Percentiles rank a stretch among this genome's conserved stretches.
These are phyloP conservation scores for Musa acuminata DNA, from an alignment of 176 grass and related monocot genomes.

Conservation along the genomic window DNA sequence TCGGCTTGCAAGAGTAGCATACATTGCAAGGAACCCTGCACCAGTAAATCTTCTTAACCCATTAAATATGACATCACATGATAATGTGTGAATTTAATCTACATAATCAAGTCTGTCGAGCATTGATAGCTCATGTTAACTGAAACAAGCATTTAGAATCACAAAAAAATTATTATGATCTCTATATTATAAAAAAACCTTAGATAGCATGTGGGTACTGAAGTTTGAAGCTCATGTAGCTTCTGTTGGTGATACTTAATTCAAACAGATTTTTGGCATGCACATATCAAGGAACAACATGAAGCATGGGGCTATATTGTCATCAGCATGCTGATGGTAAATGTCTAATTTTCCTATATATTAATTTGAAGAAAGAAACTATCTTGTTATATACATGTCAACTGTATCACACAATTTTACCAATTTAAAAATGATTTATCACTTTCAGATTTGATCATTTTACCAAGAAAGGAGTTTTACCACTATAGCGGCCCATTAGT, in stretches of 20 bases:
- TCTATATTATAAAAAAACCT: not conserved
- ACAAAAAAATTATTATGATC: not conserved
- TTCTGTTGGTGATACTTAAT: not conserved
- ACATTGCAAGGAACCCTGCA: constrained; percentile 96
- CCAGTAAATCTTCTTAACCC: constrained; percentile 3
- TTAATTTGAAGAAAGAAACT: no score
- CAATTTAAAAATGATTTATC: not conserved
- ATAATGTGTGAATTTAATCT: not conserved
- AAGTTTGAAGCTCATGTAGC: not conserved
- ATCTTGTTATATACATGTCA: not conserved
- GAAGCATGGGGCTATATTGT: not conserved
- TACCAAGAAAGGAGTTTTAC: constrained; percentile 32
- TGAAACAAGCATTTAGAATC: not conserved
- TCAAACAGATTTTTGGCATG: not conserved
- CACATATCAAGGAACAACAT: not conserved
- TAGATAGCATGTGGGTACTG: not conserved
- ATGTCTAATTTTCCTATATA: no score
- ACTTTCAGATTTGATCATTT: not conserved
- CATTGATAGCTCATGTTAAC: not conserved
- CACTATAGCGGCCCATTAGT: constrained; percentile 94
- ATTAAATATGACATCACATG: not conserved
- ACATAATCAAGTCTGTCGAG: not conserved
- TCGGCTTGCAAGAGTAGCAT: constrained; percentile 93
- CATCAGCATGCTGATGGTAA: no score
- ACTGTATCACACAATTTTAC: no score